Evolutionary conservation across 2,329 filamentous ascomycete genomes (phyloP).

Genomic region (Sordariomycetes sp.): DNA sequence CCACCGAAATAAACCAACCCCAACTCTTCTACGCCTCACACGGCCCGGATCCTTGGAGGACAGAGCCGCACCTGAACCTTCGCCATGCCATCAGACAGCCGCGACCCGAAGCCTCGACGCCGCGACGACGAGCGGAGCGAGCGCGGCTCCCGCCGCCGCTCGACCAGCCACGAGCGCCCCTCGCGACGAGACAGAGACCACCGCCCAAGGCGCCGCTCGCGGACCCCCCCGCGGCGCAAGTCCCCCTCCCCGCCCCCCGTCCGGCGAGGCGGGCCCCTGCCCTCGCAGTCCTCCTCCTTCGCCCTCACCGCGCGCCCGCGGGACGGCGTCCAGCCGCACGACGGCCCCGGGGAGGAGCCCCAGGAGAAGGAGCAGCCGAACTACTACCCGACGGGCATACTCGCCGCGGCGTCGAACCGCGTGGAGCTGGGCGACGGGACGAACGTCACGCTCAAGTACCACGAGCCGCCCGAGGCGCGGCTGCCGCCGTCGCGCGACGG

Average conservation of each 20-base stretch:
- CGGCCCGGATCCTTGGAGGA: no score
- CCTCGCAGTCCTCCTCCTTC: slow-evolving; percentile 50
- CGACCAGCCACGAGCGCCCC: neutral
- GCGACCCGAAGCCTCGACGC: neutral
- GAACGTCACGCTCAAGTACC: slow-evolving; percentile 80
- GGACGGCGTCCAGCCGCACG: neutral
- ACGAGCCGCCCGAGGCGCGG: slow-evolving; percentile 86
- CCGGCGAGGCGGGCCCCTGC: slow-evolving; percentile 37
- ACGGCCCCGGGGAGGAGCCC: slow-evolving; percentile 18
- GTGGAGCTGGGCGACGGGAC: slow-evolving; percentile 62
- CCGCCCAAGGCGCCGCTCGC: neutral
- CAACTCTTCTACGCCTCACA: neutral
- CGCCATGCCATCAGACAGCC: neutral
- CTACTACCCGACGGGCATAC: slow-evolving; percentile 65
- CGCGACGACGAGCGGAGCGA: neutral
- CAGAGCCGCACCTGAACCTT: neutral
- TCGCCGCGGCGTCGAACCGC: slow-evolving; percentile 81
- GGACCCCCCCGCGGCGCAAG: slow-evolving; percentile 6
- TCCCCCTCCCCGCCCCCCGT: slow-evolving; percentile 7
- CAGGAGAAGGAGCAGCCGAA: slow-evolving; percentile 81
- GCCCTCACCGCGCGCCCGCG: slow-evolving; percentile 27
- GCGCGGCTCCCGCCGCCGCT: neutral
- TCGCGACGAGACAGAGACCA: neutral
- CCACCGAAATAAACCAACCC: neutral
- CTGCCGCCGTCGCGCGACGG: slow-evolving; percentile 68